Percentiles rank a stretch among this genome's conserved stretches.
These are phyloP conservation scores for Carex kokanica DNA, from an alignment of 176 grass and related monocot genomes.

Conservation along the genomic window DNA sequence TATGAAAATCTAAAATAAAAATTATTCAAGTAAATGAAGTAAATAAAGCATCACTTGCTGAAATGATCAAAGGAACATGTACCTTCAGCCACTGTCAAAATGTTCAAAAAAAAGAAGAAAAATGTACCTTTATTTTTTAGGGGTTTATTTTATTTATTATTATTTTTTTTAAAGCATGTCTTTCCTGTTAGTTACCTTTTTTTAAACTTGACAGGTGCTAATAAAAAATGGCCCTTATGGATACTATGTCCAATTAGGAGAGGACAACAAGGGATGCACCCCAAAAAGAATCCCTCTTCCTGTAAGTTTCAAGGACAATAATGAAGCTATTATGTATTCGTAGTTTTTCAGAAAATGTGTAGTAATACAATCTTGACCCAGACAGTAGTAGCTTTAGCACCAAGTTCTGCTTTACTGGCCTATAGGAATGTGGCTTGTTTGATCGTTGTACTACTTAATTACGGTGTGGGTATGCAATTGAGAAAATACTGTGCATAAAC, in stretches of 20 bases:
- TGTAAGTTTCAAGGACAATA: conserved; percentile 37
- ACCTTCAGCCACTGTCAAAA: too few species aligned
- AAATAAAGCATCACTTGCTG: neutral
- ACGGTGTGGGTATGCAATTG: neutral
- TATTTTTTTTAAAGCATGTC: neutral
- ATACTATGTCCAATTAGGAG: conserved; percentile 82
- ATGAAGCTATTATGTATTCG: conserved; percentile 9
- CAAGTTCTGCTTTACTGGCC: neutral
- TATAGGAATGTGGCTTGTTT: neutral
- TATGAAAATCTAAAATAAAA: neutral
- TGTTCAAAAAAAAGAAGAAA: too few species aligned
- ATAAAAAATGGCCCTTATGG: conserved; percentile 89
- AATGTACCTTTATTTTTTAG: too few species aligned
- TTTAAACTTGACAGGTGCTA: conserved; percentile 43
- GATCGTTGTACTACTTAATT: neutral
- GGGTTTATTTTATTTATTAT: too few species aligned
- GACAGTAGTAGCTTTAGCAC: neutral
- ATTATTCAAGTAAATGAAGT: neutral
- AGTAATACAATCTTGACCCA: neutral
- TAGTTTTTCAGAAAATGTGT: neutral
- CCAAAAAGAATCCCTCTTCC: conserved; percentile 74
- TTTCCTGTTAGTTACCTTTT: conserved; percentile 19
- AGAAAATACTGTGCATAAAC: neutral
- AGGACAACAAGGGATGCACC: conserved; percentile 55
- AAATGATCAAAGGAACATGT: neutral